phyloP scores from a whole-genome alignment of 2,329 filamentous ascomycete genomes.

The Colletotrichum agaves region DNA sequence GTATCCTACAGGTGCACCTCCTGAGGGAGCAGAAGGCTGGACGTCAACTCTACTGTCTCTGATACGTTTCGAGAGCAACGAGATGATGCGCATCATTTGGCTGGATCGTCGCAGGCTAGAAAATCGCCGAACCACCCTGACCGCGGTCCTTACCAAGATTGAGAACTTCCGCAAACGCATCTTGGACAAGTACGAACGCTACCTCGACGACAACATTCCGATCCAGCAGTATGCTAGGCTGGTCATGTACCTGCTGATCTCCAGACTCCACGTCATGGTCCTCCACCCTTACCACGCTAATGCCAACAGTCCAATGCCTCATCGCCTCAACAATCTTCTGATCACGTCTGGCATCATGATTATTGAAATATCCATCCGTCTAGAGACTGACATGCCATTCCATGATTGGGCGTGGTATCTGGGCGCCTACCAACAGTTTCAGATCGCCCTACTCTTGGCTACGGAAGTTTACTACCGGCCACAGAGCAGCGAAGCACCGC shows the following conservation, averaged over 20 bases:
- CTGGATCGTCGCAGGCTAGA: conserved; percentile 75
- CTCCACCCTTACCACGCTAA: conserved; percentile 73
- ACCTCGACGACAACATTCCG: conserved; percentile 69
- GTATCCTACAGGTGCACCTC: conserved; percentile 51
- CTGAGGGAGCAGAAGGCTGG: conserved; percentile 64
- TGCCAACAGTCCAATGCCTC: conserved; percentile 60
- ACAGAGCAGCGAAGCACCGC: conserved; percentile 65
- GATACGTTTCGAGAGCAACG: conserved; percentile 78
- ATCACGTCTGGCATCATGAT: conserved; percentile 68
- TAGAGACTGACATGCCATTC: conserved; percentile 59
- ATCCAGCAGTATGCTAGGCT: conserved; percentile 72
- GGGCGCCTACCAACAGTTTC: conserved; percentile 78
- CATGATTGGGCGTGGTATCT: conserved; percentile 75
- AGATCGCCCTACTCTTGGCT: conserved; percentile 74
- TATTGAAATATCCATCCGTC: conserved; percentile 58
- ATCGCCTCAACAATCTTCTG: conserved; percentile 71
- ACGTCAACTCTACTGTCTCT: conserved; percentile 75
- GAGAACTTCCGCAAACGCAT: conserved; percentile 74
- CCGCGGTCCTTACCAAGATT: conserved; percentile 73
- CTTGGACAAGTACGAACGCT: conserved; percentile 71
- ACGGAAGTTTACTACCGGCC: conserved; percentile 73
- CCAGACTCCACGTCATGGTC: conserved; percentile 73
- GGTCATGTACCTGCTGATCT: conserved; percentile 72
- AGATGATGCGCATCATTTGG: conserved; percentile 78
- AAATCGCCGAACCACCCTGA: conserved; percentile 68